phyloP scores from a whole-genome alignment of 2,329 filamentous ascomycete genomes.

The Alternaria panax region DNA sequence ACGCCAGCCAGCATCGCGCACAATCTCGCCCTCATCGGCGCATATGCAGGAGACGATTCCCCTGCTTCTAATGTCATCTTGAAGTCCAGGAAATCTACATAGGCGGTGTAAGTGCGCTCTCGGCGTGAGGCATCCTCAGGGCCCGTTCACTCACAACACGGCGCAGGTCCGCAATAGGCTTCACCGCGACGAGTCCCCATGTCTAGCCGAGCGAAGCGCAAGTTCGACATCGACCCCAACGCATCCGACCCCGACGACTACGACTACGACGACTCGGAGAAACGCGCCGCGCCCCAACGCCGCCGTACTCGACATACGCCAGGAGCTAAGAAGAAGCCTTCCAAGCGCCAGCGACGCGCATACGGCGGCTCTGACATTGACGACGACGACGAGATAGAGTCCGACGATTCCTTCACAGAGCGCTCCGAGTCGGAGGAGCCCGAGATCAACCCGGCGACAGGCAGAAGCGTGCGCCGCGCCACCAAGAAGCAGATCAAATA shows the following conservation, averaged over 20 bases:
- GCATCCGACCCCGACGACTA: conserved; percentile 50
- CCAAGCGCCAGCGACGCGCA: conserved; percentile 45
- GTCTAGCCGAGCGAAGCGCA: conserved; percentile 52
- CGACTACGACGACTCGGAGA: conserved; percentile 46
- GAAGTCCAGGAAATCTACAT: conserved; percentile 14
- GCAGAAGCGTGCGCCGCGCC: conserved; percentile 63
- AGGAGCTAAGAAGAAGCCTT: conserved; percentile 37
- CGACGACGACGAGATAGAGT: conserved; percentile 59
- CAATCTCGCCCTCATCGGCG: conserved; percentile 23
- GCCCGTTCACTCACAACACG: conserved; percentile 29
- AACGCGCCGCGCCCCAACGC: conserved; percentile 39
- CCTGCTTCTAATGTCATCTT: conserved; percentile 36
- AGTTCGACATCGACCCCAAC: conserved; percentile 50
- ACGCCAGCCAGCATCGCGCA: conserved; percentile 29
- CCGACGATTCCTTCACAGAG: conserved; percentile 54
- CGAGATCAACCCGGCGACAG: conserved; percentile 63
- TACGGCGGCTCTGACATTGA: conserved; percentile 49
- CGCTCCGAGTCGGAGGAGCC: conserved; percentile 55
- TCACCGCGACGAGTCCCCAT: conserved; percentile 39
- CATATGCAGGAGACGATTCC: conserved; percentile 28
- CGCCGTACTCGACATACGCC: conserved; percentile 40
- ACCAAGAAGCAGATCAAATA: conserved; percentile 64
- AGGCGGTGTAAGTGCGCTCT: conserved; percentile 37
- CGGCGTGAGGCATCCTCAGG: conserved; percentile 14
- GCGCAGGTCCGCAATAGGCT: conserved; percentile 28